phyloP scores from a whole-genome alignment of 352 stramenopile species.

The Pythium vanterpoolii region DNA sequence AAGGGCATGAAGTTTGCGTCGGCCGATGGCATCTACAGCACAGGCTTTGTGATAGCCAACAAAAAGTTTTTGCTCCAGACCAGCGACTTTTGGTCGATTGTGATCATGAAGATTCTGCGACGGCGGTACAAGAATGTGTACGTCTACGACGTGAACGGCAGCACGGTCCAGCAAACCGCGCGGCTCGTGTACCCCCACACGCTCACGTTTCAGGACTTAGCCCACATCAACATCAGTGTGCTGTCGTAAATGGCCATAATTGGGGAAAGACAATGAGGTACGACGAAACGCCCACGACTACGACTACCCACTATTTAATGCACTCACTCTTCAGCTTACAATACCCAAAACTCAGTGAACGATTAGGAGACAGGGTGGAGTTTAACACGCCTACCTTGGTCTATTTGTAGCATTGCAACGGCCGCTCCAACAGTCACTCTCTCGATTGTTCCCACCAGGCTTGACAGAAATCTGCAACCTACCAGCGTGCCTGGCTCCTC shows the following conservation, averaged over 20 bases:
- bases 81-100: slow-evolving; percentile 23
- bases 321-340: too few species aligned
- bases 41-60: slow-evolving; percentile 36
- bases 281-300: too few species aligned
- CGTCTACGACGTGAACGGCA: slow-evolving; percentile 28
- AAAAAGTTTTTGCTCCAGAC: slow-evolving; percentile 29
- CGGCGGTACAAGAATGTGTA: slow-evolving; percentile 24
- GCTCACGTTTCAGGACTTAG: slow-evolving; percentile 19
- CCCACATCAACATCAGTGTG: slow-evolving; percentile 25
- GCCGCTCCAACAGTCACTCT: not conserved
- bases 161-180: slow-evolving; percentile 18
- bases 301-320: not conserved
- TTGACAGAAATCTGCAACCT: too few species aligned
- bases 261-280: too few species aligned
- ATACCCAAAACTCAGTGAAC: not conserved
- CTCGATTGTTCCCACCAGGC: too few species aligned
- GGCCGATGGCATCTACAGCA: slow-evolving; percentile 29
- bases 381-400: not conserved
- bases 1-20: slow-evolving; percentile 32
- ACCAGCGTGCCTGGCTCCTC: too few species aligned
- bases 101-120: slow-evolving; percentile 26
- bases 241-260: too few species aligned
- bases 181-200: slow-evolving; percentile 29
- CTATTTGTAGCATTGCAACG: not conserved
- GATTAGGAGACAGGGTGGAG: not conserved